Percentiles rank a stretch among this genome's conserved stretches.
phyloP scores from a whole-genome alignment of 108 stramenopile genomes.

The Thalassiosira profunda region DNA sequence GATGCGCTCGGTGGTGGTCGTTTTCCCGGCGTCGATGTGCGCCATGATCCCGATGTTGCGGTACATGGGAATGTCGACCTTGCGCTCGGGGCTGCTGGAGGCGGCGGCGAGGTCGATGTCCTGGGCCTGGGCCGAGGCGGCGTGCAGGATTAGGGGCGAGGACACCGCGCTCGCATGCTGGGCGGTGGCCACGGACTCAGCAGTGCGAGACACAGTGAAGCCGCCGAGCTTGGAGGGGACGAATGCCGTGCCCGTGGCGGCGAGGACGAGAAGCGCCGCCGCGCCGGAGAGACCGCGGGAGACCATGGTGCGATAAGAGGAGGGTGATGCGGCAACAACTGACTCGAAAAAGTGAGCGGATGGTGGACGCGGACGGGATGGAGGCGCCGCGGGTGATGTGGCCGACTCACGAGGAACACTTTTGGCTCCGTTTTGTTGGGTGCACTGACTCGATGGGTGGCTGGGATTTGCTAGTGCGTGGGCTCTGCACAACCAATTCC shows the following conservation, averaged over 20 bases:
- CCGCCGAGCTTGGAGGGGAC: constrained; percentile 18
- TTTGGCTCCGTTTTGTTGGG: too few species aligned
- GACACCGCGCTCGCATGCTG: too few species aligned
- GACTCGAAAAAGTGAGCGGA: constrained; percentile 8
- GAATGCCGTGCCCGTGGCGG: constrained; percentile 33
- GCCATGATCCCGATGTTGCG: constrained; percentile 99
- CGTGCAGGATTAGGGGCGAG: constrained; percentile 20
- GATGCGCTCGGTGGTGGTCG: constrained; percentile 99
- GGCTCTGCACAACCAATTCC: too few species aligned
- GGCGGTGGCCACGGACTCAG: background rate
- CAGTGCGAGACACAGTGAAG: background rate
- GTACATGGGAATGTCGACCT: constrained; percentile 87
- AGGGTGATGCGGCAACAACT: background rate
- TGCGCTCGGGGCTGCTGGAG: constrained; percentile 74
- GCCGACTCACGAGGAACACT: too few species aligned
- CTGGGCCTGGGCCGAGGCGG: constrained; percentile 45
- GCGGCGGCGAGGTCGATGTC: constrained; percentile 70
- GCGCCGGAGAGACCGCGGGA: constrained; percentile 29
- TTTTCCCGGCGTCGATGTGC: constrained; percentile 99
- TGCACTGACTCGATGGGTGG: too few species aligned
- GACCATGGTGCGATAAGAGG: constrained; percentile 16
- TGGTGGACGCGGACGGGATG: too few species aligned
- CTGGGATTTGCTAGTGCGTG: too few species aligned
- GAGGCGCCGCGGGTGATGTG: too few species aligned
- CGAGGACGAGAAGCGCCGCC: constrained; percentile 26